phyloP scores from a whole-genome alignment of 371 early-diverging fungal genomes.

The Blakeslea trispora region DNA sequence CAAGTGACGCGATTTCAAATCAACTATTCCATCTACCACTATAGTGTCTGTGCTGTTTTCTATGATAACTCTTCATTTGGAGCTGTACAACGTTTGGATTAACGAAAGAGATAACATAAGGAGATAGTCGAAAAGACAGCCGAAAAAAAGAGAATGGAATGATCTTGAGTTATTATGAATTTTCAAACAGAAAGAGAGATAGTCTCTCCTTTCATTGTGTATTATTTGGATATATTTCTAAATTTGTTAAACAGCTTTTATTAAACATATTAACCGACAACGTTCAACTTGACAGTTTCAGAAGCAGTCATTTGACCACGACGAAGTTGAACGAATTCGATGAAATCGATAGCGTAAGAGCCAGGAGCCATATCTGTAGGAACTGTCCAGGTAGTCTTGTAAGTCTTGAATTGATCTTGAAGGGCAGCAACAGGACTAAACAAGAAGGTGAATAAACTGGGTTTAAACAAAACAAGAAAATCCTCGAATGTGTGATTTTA shows the following conservation, averaged over 20 bases:
- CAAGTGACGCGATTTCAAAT: conserved; percentile 6
- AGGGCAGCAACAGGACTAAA: conserved; percentile 39
- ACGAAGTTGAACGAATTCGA: conserved; percentile 41
- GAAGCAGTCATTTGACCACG: conserved; percentile 33
- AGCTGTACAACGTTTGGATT: too few species aligned
- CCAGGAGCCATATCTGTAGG: conserved; percentile 55
- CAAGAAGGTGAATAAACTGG: too few species aligned
- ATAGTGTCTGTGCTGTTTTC: too few species aligned
- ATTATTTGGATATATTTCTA: neutral
- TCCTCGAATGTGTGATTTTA: conserved; percentile 1
- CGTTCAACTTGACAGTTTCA: conserved; percentile 45
- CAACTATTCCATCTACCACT: neutral
- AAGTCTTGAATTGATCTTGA: conserved; percentile 35
- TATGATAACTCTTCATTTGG: too few species aligned
- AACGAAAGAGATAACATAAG: too few species aligned
- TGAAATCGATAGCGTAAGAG: conserved; percentile 54
- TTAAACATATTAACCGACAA: conserved; percentile 29
- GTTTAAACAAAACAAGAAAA: conserved; percentile 1
- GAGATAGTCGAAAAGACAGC: too few species aligned
- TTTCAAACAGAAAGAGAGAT: too few species aligned
- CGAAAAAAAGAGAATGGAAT: neutral
- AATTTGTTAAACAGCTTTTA: neutral
- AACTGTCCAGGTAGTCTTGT: conserved; percentile 51
- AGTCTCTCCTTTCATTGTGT: neutral
- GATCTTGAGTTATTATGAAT: neutral